phyloP scores from a whole-genome alignment of 768 basidiomycete genomes.

The Xerocomus brunneocitrinus region DNA sequence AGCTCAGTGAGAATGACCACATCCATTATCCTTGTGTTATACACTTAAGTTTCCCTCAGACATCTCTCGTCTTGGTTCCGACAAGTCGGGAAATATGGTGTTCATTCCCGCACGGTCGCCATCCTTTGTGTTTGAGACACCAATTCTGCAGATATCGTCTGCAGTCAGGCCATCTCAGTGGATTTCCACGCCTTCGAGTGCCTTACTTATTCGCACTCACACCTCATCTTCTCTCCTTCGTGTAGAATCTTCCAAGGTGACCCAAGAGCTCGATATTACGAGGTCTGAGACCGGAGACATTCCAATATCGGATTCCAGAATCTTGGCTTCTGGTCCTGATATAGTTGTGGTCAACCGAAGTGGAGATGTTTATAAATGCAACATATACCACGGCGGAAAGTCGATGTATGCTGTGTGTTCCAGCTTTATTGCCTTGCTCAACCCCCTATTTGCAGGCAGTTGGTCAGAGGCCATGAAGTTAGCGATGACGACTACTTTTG shows the following conservation, averaged over 20 bases:
- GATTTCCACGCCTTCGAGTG: constrained; percentile 12
- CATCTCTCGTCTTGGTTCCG: constrained; percentile 39
- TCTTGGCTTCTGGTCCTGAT: constrained; percentile 31
- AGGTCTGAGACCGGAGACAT: constrained; percentile 39
- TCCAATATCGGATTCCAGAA: constrained; percentile 45
- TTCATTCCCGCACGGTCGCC: constrained; percentile 38
- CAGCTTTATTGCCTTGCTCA: neutral
- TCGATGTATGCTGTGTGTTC: constrained; percentile 36
- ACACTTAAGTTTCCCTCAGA: constrained; percentile 35
- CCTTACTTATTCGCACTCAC: constrained; percentile 43
- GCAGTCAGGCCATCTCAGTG: constrained; percentile 20
- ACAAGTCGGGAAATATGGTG: constrained; percentile 12
- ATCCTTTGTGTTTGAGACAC: constrained; percentile 52
- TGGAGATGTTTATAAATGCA: constrained; percentile 50
- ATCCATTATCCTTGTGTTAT: neutral
- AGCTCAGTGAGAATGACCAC: constrained; percentile 50
- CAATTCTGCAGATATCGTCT: constrained; percentile 60
- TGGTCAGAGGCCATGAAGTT: constrained; percentile 9
- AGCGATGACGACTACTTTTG: constrained; percentile 40
- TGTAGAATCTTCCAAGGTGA: constrained; percentile 22
- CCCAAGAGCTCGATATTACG: constrained; percentile 36
- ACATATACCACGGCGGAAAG: constrained; percentile 33
- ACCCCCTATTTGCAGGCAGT: constrained; percentile 17
- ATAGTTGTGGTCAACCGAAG: constrained; percentile 44
- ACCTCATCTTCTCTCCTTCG: constrained; percentile 40